A percentile compares a stretch with the other conserved stretches of the same genome.
These are phyloP conservation scores for Bipolaris victoriae DNA, from an alignment of 2,329 filamentous ascomycete genomes.

Conservation along the genomic window DNA sequence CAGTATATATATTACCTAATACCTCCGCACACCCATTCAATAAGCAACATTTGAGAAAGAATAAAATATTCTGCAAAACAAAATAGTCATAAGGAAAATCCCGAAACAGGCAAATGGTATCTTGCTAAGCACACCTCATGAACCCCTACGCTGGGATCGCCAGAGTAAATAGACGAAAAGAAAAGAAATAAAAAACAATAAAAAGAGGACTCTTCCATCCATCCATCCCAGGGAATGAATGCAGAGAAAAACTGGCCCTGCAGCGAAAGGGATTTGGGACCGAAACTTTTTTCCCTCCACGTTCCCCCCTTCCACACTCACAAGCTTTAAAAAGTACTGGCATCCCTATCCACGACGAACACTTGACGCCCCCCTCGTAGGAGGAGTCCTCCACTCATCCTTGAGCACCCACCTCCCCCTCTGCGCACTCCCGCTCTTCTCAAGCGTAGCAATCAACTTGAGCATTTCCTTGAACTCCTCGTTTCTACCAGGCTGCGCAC, in stretches of 20 bases:
- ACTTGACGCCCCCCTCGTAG: background rate
- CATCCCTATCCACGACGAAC: background rate
- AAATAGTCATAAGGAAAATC: no score
- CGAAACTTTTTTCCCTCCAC: background rate
- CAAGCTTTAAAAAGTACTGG: background rate
- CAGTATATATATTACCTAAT: no score
- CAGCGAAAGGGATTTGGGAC: background rate
- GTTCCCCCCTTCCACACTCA: background rate
- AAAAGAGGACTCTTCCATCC: no score
- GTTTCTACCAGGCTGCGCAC: constrained; percentile 66
- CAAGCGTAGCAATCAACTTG: constrained; percentile 74
- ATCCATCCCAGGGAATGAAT: no score
- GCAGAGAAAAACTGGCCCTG: background rate
- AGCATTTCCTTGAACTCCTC: constrained; percentile 84
- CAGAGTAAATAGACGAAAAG: no score
- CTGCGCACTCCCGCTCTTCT: constrained; percentile 59
- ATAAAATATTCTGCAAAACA: no score
- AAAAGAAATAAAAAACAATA: no score
- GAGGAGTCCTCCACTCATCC: constrained; percentile 54
- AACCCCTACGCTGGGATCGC: no score
- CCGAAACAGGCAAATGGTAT: no score
- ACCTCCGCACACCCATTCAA: no score
- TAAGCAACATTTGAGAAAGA: no score
- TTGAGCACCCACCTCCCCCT: constrained; percentile 65
- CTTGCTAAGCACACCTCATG: no score